Evolutionary conservation across 2,329 filamentous ascomycete genomes (phyloP), one percentile per base, ranked within the genome.

Genomic region (Hymenotorrendiella dingleyae): DNA sequence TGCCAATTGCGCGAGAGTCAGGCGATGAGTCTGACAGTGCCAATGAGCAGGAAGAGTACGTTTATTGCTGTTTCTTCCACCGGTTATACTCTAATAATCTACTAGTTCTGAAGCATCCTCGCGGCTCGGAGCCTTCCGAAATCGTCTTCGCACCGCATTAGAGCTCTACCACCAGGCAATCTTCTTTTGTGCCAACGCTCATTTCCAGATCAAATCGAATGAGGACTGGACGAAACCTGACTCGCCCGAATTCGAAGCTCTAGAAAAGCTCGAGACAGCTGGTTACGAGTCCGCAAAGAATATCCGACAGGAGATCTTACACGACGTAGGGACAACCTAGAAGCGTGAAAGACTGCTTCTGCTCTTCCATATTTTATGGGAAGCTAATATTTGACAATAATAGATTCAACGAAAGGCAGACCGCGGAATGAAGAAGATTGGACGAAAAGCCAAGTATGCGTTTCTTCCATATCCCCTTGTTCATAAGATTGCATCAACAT

Each of bases 131-230:
- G 72, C 78, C 27, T 72, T 75, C 37, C 78, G 81, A 24, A 77
- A 81, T 40, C 76, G 80, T 32, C 68, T 96, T 17, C 81, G 88
- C 8, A 73, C 71, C 16, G 81, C 86, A 2, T 68, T 95, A 14
- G 88, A 94, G 58, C 64, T 94, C 32, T 76, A 91, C 47, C 91
- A 96, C 60, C 80, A 83, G 51, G 87, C 84, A 22, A 72, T 79
- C 1, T 96, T 96, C 65, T 95, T 94, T 58, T 82, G 82, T 20
- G 88, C 83, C 11, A 95, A 89, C 53, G 84, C 82, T 0, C 82
- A 82, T 53, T 96, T 81, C 58, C 87, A 95, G 57, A 84, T 94
- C 48, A 93, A 90, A 58, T 76, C 78, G 1, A 78, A 90, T 43
- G 62, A 75, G 33, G 70, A 76, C 1, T 66, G 82, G 54, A 88